Conservation (phyloP, 2,329 filamentous ascomycete genomes). For the Didymella sp. region DNA sequence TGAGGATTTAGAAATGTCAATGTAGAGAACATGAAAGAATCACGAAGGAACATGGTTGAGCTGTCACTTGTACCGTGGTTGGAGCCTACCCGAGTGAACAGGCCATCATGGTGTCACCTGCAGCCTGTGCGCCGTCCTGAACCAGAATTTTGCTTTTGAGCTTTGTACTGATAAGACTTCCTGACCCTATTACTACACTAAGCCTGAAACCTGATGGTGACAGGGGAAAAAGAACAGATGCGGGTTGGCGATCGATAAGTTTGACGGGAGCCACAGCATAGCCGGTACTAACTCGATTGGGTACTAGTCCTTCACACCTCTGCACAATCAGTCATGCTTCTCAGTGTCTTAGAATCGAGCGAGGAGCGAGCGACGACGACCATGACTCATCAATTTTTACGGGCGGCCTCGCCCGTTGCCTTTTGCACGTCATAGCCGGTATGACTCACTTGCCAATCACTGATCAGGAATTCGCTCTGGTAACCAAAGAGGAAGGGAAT, state of each 20-base stretch:
- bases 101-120: conserved; percentile 4
- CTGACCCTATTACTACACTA: neutral
- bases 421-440: neutral
- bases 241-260: neutral
- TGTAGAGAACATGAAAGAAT: neutral
- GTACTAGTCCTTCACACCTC: neutral
- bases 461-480: too few species aligned
- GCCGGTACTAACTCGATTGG: neutral
- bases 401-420: neutral
- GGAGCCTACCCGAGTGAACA: neutral
- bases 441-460: neutral
- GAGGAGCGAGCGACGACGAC: too few species aligned
- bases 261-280: neutral
- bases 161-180: neutral
- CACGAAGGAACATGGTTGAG: neutral
- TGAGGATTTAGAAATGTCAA: neutral
- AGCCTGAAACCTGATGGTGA: neutral
- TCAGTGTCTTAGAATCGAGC: neutral
- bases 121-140: neutral
- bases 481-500: too few species aligned
- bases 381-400: neutral
- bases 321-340: neutral
- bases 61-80: neutral
- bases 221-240: neutral
- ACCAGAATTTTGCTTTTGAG: neutral